Conservation (phyloP, 805 yeast genomes). For the Dipodascus albidus region DNA sequence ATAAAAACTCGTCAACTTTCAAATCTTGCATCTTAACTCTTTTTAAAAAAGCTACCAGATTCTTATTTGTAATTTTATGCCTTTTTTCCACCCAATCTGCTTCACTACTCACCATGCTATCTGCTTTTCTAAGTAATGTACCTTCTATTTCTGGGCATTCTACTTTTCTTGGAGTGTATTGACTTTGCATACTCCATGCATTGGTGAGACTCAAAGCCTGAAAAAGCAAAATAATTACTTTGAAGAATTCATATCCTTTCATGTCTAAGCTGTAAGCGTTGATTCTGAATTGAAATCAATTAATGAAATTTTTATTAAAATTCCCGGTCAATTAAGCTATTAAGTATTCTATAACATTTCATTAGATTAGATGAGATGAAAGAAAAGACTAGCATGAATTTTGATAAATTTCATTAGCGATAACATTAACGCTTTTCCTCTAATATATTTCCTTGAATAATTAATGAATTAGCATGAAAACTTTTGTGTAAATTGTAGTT, state of each 20-base stretch:
- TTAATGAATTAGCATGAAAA: background rate
- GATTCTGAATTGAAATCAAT: background rate
- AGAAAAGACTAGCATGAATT: background rate
- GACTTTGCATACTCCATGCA: background rate
- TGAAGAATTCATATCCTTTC: background rate
- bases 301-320: background rate
- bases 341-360: background rate
- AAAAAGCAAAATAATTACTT: background rate
- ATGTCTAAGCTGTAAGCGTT: too few relatives aligned
- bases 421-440: background rate
- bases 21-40: conserved; percentile 4
- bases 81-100: background rate
- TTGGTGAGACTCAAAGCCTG: background rate
- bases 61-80: background rate
- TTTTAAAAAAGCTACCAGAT: background rate
- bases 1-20: conserved; percentile 24
- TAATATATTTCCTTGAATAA: background rate
- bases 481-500: too few relatives aligned
- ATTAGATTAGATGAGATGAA: background rate
- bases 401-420: background rate
- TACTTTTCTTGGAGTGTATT: conserved; percentile 27
- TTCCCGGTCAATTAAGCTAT: background rate
- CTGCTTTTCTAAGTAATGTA: conserved; percentile 24
- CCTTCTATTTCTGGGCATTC: conserved; percentile 29
- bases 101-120: conserved; percentile 14